These are phyloP conservation scores for Sphagnum contortum DNA, from an alignment of 225 moss, liverwort and hornwort genomes.

Conservation along the genomic window DNA sequence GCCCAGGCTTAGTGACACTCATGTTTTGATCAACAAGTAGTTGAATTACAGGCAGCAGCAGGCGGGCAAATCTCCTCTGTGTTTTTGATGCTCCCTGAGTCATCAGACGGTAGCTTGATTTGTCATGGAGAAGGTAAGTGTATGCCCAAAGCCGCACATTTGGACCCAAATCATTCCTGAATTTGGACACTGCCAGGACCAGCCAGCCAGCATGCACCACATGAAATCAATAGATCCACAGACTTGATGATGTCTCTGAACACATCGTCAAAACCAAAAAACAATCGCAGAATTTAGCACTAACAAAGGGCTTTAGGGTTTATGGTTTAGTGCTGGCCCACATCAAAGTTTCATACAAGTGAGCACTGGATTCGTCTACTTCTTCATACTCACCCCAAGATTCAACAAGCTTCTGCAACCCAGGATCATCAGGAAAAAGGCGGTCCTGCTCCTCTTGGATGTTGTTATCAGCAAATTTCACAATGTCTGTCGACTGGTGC, in stretches of 20 bases:
- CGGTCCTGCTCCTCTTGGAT: slow-evolving; percentile 73
- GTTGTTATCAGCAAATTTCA: slow-evolving; percentile 79
- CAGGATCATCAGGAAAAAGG: slow-evolving; percentile 59
- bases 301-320: too few species aligned
- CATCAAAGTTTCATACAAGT: too few species aligned
- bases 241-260: too few species aligned
- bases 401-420: slow-evolving; percentile 53
- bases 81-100: slow-evolving; percentile 53
- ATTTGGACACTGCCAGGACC: slow-evolving; percentile 48
- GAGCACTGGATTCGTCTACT: background rate
- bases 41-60: slow-evolving; percentile 64
- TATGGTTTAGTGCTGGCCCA: too few species aligned
- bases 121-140: slow-evolving; percentile 72
- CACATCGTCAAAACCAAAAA: too few species aligned
- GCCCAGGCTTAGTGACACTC: slow-evolving; percentile 51
- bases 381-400: slow-evolving; percentile 59
- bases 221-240: too few species aligned
- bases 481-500: slow-evolving; percentile 72
- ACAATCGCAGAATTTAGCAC: too few species aligned
- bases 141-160: slow-evolving; percentile 88
- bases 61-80: slow-evolving; percentile 58
- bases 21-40: slow-evolving; percentile 50
- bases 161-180: slow-evolving; percentile 79
- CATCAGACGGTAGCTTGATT: slow-evolving; percentile 49
- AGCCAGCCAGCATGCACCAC: too few species aligned